Conservation (phyloP, 345 rosid species). For the Eutrema japonicum region DNA sequence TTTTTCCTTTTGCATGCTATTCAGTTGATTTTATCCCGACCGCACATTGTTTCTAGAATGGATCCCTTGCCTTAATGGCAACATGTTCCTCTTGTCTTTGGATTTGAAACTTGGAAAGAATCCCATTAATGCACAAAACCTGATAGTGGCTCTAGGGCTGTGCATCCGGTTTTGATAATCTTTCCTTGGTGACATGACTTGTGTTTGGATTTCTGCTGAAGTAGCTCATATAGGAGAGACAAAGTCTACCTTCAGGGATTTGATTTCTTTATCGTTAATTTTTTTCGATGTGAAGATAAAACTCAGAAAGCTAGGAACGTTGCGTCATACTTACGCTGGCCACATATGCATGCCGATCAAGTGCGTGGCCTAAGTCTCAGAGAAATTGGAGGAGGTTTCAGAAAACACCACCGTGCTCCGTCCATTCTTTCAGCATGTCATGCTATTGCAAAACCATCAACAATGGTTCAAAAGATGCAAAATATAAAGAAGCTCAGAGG, state of each 20-base stretch:
- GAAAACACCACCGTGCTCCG: constrained; percentile 96
- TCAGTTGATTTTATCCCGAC: constrained; percentile 5
- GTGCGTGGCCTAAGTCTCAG: constrained; percentile 90
- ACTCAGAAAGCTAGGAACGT: constrained; percentile 54
- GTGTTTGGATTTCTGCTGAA: constrained; percentile 27
- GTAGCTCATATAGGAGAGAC: constrained; percentile 33
- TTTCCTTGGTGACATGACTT: constrained; percentile 21
- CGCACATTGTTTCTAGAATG: constrained; percentile 17
- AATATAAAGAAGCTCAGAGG: constrained; percentile 88
- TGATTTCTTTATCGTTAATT: constrained; percentile 23
- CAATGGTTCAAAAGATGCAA: constrained; percentile 94
- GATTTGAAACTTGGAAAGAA: constrained; percentile 15
- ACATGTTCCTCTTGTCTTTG: constrained; percentile 20
- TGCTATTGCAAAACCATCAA: constrained; percentile 91
- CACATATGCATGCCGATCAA: constrained; percentile 94
- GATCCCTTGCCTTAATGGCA: constrained; percentile 4
- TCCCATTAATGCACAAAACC: constrained; percentile 18
- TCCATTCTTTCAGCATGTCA: constrained; percentile 86
- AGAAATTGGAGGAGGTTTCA: constrained; percentile 98
- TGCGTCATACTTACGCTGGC: constrained; percentile 85
- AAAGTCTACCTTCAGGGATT: constrained; percentile 21
- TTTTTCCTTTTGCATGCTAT: not conserved
- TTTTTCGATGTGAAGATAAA: constrained; percentile 53
- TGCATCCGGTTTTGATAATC: constrained; percentile 13
- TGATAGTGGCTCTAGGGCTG: constrained; percentile 16